phyloP scores from a whole-genome alignment of 2,329 filamentous ascomycete species.

The Curvularia eragrostidis region DNA sequence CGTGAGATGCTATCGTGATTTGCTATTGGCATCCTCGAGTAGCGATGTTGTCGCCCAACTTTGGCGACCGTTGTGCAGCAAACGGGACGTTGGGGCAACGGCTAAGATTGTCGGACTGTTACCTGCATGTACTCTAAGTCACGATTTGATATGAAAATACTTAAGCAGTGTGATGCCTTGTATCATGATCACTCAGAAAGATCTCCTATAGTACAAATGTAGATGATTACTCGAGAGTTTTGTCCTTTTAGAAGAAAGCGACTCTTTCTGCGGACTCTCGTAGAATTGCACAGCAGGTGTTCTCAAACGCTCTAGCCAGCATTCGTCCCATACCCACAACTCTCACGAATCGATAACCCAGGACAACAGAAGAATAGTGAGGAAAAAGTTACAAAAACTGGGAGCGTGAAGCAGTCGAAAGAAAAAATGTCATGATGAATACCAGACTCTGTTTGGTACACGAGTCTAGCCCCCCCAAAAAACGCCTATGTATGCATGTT shows the following conservation, averaged over 20 bases:
- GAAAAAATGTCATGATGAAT: not conserved
- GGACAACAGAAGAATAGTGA: not conserved
- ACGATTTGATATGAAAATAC: not conserved
- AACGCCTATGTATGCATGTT: constrained; percentile 1
- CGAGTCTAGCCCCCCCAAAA: not conserved
- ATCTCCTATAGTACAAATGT: not conserved
- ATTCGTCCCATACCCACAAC: too few species aligned
- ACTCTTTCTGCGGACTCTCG: too few species aligned
- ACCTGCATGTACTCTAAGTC: not conserved
- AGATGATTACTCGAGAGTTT: not conserved
- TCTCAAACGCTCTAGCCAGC: not conserved
- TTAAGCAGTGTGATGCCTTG: not conserved
- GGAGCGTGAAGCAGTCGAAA: not conserved
- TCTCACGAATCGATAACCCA: not conserved
- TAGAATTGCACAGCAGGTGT: not conserved
- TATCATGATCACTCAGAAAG: not conserved
- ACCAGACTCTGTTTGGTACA: not conserved
- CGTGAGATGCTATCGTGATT: too few species aligned
- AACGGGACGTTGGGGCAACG: not conserved
- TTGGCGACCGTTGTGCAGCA: not conserved
- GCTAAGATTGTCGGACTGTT: not conserved
- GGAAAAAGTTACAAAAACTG: not conserved
- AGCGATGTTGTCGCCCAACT: not conserved
- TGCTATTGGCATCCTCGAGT: too few species aligned
- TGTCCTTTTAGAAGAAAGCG: not conserved